phyloP scores from a whole-genome alignment of 257 asterid species.

The Nicotiana tomentosiformis region DNA sequence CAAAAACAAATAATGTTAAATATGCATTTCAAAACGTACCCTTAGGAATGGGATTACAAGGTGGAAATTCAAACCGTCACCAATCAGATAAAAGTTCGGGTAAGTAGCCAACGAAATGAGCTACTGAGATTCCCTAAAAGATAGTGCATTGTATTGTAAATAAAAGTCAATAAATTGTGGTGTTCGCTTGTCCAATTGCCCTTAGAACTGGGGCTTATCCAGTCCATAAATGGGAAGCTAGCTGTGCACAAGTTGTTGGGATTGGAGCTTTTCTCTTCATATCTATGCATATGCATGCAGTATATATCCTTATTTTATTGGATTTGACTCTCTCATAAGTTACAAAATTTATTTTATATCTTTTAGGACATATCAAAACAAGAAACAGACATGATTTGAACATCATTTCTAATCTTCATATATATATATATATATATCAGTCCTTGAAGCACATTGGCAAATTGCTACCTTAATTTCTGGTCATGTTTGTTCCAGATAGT shows the following conservation, averaged over 20 bases:
- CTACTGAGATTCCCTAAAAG: too few species aligned
- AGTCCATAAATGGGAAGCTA: conserved; percentile 6
- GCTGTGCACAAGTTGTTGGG: not conserved
- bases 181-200: conserved; percentile 1
- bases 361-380: not conserved
- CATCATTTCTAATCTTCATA: not conserved
- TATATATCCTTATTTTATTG: not conserved
- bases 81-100: too few species aligned
- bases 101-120: too few species aligned
- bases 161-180: not conserved
- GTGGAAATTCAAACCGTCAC: too few species aligned
- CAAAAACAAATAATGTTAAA: too few species aligned
- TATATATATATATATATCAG: not conserved
- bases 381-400: not conserved
- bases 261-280: not conserved
- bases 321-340: not conserved
- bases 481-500: conserved; percentile 7
- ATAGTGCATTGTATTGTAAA: too few species aligned
- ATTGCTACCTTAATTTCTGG: not conserved
- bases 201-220: not conserved
- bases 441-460: conserved; percentile 7
- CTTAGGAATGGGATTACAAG: too few species aligned
- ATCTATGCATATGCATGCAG: not conserved
- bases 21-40: too few species aligned
- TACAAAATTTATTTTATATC: not conserved